Base-by-base conservation (phyloP, 352 stramenopile species). In the Phytopythium helicoides region DNA sequence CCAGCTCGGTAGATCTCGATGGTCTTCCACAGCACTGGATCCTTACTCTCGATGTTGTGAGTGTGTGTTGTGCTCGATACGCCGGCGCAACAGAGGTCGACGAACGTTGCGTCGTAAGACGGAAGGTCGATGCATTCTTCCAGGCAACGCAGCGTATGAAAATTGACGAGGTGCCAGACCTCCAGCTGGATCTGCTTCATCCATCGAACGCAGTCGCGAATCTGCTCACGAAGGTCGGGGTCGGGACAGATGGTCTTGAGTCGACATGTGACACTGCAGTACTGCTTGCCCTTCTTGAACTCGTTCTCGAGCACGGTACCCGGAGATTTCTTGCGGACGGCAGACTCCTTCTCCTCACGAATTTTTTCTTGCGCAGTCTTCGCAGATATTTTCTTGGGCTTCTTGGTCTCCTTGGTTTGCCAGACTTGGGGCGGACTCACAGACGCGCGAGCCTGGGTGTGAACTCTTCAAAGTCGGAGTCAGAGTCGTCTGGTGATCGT, bases 171-270 rank as follows among this genome's bases (percentile, higher is more conserved):
- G 35, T 66, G 47, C 52, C 52, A 66, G 18, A 31, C 36, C 35
- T 66, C 52, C 15, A 66, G 42, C 41, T 61, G 58, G 2, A 66
- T 53, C 40, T 66, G 58, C 33, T 58, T 57, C 58, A 66, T 66
- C 4, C 42, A 44, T 15, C 38, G 51, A 14, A 53, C 48, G 39
- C 40, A 37, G 11, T 39, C 19, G 39, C 37, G 39, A 47, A 66
- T 60, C 47, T 66, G 40, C 15, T 57, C 23, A 50, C 48, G 16
- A 4, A 66, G 52, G 12, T 52, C 23, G 35, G 58, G 47, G 16
- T 54, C 19, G 6, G 33, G 19, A 33, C 39, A 58, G 35, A 66
- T 18, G 3, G 51, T 42, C 10, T 41, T 25, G 14, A 66, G 52
- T 22, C 45, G 47, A 25, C 58, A 66, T 26, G 52, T 61, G 7